Base-by-base conservation (phyloP, 148 eudicot genomes). In the Rhododendron henanense region DNA sequence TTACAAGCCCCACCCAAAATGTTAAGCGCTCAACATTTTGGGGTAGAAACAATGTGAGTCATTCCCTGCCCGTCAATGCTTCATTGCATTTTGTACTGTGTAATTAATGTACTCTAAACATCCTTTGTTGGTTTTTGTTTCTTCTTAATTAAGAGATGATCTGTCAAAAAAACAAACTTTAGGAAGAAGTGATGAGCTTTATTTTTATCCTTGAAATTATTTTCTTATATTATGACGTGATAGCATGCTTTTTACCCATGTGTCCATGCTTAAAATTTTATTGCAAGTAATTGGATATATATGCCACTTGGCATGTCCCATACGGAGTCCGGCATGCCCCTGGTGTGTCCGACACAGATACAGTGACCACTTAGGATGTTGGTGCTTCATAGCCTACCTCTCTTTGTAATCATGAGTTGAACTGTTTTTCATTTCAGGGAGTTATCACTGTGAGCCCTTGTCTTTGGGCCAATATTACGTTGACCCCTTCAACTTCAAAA, bases 1-100 rank as follows among this genome's bases (percentile, higher is more conserved):
- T 82, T 85, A 31, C 93, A 8, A 88, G 87, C 83, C 87, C 98
- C 57, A 91, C 84, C 41, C 79, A 53, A 71, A 93, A 80, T 90
- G 93, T 77, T 84, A 95, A 93, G 90, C 93, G 95, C 73, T 90
- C 98, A 69, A 86, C 90, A 31, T 92, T 97, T 90, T 95, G 96
- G 99, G 96, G 95, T 67, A 93, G 96, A 91, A 91, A 88, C 85
- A 86, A 88, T 85, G 99, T 97, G 87, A 95, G 99, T 86, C 82
- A 53, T 80, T 67, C 69, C 57, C 10, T 76, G 86, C 59, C 35
- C 2, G 53, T 51, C 16, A 51, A 35, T 37, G 21, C 67, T 9
- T 75, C 48, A 31, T 78, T 31, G 18, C 71, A 48, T 39, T 48
- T 83, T 39, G n/a, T 41, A 48, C 75, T 31, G 44, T 74, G 71